Evolutionary conservation across 768 basidiomycete genomes (phyloP).

Genomic region (Boletus vermiculosoides): DNA sequence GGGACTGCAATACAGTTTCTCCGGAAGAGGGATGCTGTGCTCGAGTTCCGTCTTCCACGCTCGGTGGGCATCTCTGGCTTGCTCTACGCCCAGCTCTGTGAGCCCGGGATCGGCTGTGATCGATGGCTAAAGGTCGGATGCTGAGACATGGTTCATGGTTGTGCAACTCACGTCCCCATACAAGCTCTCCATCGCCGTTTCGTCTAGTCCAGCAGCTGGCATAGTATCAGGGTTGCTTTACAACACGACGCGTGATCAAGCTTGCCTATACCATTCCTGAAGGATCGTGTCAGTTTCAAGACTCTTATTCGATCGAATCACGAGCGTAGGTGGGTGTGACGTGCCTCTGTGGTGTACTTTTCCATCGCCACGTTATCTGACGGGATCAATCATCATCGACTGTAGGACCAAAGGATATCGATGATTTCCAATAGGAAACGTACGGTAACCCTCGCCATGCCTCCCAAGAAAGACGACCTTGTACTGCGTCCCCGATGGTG

Average conservation of each 20-base stretch:
- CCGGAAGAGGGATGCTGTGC: conserved; percentile 47
- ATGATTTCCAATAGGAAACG: conserved; percentile 21
- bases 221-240: not conserved
- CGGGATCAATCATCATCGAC: conserved; percentile 39
- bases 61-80: conserved; percentile 47
- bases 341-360: conserved; percentile 56
- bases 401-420: conserved; percentile 28
- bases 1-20: conserved; percentile 60
- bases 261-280: conserved; percentile 61
- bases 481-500: conserved; percentile 42
- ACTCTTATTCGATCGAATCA: not conserved
- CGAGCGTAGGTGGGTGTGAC: conserved; percentile 1
- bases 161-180: conserved; percentile 67
- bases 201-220: conserved; percentile 61
- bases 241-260: conserved; percentile 1
- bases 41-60: conserved; percentile 51
- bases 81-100: conserved; percentile 53
- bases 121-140: not conserved
- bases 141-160: not conserved
- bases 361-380: conserved; percentile 69
- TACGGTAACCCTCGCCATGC: conserved; percentile 75
- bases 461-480: conserved; percentile 66
- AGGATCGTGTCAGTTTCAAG: not conserved
- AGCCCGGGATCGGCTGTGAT: conserved; percentile 62
- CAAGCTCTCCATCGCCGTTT: conserved; percentile 60